Evolutionary conservation across 129 eudicot species (phyloP).

Genomic region (Helianthus tuberosus): DNA sequence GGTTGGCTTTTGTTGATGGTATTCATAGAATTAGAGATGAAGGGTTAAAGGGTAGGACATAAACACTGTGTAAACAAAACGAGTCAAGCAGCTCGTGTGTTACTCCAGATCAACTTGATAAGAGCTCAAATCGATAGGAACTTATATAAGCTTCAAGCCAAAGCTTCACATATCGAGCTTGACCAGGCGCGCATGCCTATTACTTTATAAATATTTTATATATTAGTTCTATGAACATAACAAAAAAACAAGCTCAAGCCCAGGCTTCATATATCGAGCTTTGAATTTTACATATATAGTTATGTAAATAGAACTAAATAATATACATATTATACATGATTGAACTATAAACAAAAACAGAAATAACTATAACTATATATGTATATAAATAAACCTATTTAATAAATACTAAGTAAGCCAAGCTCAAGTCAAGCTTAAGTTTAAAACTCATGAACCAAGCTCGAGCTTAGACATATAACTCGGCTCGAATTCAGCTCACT

Average conservation of each 20-base stretch:
- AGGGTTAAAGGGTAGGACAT: neutral
- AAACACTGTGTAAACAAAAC: neutral
- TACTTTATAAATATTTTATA: neutral
- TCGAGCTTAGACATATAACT: neutral
- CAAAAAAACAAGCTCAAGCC: neutral
- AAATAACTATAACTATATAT: neutral
- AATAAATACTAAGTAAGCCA: neutral
- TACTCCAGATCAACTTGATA: neutral
- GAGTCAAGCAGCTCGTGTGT: neutral
- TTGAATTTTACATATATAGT: neutral
- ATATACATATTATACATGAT: neutral
- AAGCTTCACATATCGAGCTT: neutral
- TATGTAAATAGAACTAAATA: neutral
- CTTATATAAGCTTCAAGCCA: neutral
- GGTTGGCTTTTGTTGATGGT: neutral
- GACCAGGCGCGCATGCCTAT: neutral
- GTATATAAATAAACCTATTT: neutral
- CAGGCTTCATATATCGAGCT: neutral
- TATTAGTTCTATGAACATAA: too few relatives aligned
- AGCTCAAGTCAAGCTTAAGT: neutral
- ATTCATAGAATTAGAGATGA: neutral
- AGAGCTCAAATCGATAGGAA: neutral
- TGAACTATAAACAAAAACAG: neutral
- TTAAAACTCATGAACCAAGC: neutral
- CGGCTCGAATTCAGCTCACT: neutral